Percentiles rank a stretch among this genome's conserved stretches.
Evolutionary conservation across 148 eudicot species (phyloP).

Genomic region (Euryodendron excelsum): DNA sequence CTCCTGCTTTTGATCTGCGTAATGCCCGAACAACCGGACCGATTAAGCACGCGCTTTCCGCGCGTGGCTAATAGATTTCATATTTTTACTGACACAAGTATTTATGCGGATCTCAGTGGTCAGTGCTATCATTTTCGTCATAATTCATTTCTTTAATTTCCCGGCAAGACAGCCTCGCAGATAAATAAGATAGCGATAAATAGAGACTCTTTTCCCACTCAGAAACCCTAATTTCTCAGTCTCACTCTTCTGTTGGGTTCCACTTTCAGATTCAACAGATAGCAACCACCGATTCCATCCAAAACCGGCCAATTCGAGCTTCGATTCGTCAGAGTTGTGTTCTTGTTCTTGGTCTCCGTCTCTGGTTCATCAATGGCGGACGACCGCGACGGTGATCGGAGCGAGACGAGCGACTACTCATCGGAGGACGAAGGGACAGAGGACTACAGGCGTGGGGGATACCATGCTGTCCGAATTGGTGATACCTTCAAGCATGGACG

Average conservation of each 20-base stretch:
- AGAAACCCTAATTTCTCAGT: slow-evolving; percentile 11
- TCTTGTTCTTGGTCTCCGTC: neutral
- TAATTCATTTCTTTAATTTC: slow-evolving; percentile 15
- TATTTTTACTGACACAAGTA: neutral
- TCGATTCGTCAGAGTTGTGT: neutral
- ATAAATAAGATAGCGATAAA: neutral
- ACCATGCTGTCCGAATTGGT: slow-evolving; percentile 64
- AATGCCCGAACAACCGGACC: neutral
- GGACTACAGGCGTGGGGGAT: slow-evolving; percentile 59
- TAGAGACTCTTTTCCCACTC: neutral
- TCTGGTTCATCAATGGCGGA: slow-evolving; percentile 23
- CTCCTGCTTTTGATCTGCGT: no score
- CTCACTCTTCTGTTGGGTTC: neutral
- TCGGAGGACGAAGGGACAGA: slow-evolving; percentile 65
- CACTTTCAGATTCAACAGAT: neutral
- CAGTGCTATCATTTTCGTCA: neutral
- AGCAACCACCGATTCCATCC: neutral
- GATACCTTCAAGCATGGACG: slow-evolving; percentile 65
- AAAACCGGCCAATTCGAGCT: neutral
- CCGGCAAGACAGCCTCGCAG: slow-evolving; percentile 2
- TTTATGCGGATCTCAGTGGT: neutral
- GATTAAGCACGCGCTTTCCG: neutral
- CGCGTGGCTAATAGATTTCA: no score
- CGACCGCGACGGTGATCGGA: slow-evolving; percentile 29
- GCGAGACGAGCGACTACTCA: slow-evolving; percentile 52